A percentile compares a stretch with the other conserved stretches of the same genome.
phyloP scores from a whole-genome alignment of 192 early-diverging fungal species.

The Gamsiella multidivaricata region DNA sequence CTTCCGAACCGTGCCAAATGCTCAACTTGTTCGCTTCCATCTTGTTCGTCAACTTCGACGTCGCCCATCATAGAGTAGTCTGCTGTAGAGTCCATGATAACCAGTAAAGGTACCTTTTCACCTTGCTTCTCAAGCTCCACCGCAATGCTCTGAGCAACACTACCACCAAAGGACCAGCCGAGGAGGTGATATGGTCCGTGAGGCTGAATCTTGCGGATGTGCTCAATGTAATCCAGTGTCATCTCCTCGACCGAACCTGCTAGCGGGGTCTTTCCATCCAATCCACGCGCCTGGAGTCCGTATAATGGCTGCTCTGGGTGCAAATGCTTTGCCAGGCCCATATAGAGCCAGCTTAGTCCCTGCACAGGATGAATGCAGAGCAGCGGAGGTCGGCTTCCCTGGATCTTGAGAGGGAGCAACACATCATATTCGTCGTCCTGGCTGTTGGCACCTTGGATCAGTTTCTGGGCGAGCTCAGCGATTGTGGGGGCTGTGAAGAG shows the following conservation, averaged over 20 bases:
- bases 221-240: conserved; percentile 15
- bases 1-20: too few relatives aligned
- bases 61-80: background rate
- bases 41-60: background rate
- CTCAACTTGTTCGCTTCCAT: background rate
- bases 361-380: conserved; percentile 28
- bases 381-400: conserved; percentile 17
- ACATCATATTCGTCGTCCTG: background rate
- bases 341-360: conserved; percentile 22
- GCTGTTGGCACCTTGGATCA: background rate
- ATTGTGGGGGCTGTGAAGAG: conserved; percentile 21
- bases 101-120: background rate
- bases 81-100: conserved; percentile 9
- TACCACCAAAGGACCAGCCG: conserved; percentile 18
- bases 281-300: conserved; percentile 34
- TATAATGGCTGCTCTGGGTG: conserved; percentile 28
- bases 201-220: conserved; percentile 11
- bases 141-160: conserved; percentile 1
- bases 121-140: conserved; percentile 10
- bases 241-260: conserved; percentile 12
- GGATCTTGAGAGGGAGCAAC: conserved; percentile 21
- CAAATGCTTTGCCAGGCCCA: conserved; percentile 8
- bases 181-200: conserved; percentile 16
- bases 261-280: background rate
- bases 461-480: background rate